These are phyloP conservation scores for Orobanche coerulescens DNA, from an alignment of 257 asterid genomes.

Conservation along the genomic window DNA sequence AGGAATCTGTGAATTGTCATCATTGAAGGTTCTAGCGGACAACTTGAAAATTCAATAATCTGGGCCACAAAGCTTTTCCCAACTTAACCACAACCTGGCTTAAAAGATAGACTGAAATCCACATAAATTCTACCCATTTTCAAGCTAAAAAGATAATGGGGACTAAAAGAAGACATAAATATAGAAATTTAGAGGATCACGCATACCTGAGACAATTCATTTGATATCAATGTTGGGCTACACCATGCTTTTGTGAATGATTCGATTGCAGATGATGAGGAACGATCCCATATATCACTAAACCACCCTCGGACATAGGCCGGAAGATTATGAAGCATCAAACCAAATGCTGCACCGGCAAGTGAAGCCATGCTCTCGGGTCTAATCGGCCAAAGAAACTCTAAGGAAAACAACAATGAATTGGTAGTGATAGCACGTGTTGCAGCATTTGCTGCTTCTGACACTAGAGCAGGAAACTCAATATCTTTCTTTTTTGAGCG, in stretches of 20 bases:
- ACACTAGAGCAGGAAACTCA: conserved; percentile 49
- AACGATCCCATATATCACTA: conserved; percentile 79
- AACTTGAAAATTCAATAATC: background rate
- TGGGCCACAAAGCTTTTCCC: background rate
- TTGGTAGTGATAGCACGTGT: conserved; percentile 52
- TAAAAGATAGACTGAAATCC: background rate
- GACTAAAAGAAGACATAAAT: background rate
- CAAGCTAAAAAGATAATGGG: conserved; percentile 5
- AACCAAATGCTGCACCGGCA: conserved; percentile 81
- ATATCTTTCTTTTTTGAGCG: conserved; percentile 65
- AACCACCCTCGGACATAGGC: conserved; percentile 98
- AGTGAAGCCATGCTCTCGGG: conserved; percentile 73
- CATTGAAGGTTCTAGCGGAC: background rate
- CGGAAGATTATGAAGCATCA: conserved; percentile 89
- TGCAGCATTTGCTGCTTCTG: conserved; percentile 76
- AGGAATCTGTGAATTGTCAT: background rate
- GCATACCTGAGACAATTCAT: conserved; percentile 81
- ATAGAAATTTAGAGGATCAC: background rate
- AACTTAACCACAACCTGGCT: background rate
- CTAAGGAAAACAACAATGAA: conserved; percentile 54
- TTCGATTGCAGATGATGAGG: conserved; percentile 72
- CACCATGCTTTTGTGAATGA: conserved; percentile 91
- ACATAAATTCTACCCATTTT: background rate
- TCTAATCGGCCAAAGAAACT: conserved; percentile 72
- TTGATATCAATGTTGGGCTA: conserved; percentile 75